phyloP scores from a whole-genome alignment of 768 basidiomycete species.

The Pluteus cervinus region DNA sequence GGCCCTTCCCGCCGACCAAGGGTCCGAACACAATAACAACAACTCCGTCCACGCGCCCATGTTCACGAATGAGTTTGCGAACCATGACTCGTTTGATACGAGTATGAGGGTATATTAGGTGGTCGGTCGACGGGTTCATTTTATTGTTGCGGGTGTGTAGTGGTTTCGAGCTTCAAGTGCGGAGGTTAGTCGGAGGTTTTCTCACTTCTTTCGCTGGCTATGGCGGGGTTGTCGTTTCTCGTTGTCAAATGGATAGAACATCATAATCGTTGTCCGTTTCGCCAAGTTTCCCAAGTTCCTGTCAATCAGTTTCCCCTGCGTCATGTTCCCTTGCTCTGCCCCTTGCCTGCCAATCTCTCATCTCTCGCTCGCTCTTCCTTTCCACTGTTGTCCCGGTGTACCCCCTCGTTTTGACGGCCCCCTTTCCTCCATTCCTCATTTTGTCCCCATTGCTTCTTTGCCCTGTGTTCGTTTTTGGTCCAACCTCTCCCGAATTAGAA shows the following conservation, averaged over 20 bases:
- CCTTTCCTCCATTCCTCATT: not conserved
- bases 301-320: no score
- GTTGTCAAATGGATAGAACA: no score
- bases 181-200: slow-evolving; percentile 1
- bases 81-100: slow-evolving; percentile 15
- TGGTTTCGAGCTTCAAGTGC: no score
- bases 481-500: not conserved
- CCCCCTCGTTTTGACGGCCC: not conserved
- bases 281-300: no score
- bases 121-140: slow-evolving; percentile 1
- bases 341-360: no score
- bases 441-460: slow-evolving; percentile 3
- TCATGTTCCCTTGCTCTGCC: no score
- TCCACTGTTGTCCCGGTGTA: not conserved
- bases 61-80: slow-evolving; percentile 16
- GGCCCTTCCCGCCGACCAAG: slow-evolving; percentile 30
- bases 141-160: no score
- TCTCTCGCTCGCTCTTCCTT: no score
- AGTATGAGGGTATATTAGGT: slow-evolving; percentile 16
- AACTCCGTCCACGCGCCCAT: slow-evolving; percentile 11
- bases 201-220: no score
- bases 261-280: no score
- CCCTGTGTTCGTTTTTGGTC: slow-evolving; percentile 5
- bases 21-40: slow-evolving; percentile 8
- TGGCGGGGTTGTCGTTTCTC: no score